Evolutionary conservation across 1,284 basidiomycete genomes (phyloP).

Genomic region (Trichosporon inkin): DNA sequence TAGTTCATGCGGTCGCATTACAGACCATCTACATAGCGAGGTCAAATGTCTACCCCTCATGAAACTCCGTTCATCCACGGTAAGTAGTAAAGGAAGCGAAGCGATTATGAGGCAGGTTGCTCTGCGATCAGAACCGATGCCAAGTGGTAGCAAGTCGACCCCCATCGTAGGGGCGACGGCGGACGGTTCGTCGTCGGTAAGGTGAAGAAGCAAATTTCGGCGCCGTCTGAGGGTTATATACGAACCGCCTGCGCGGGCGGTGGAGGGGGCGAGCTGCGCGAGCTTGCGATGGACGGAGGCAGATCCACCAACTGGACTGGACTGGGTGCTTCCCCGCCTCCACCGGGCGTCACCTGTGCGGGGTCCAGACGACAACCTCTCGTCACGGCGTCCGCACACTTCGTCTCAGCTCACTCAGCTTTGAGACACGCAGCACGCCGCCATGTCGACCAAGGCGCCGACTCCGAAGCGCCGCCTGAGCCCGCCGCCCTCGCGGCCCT

Average conservation of each 20-base stretch:
- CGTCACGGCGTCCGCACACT: background rate
- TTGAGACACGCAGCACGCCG: background rate
- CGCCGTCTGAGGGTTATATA: background rate
- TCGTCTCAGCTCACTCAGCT: background rate
- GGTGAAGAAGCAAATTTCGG: background rate
- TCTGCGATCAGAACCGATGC: slow-evolving; percentile 20
- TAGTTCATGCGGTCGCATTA: background rate
- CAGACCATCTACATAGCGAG: background rate
- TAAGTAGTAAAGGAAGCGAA: slow-evolving; percentile 8
- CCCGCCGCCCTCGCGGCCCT: background rate
- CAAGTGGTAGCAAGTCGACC: background rate
- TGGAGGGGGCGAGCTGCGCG: too few species aligned
- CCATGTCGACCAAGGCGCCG: background rate
- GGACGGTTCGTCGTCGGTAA: slow-evolving; percentile 10
- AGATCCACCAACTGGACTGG: too few species aligned
- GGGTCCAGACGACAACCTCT: background rate
- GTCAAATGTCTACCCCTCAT: slow-evolving; percentile 23
- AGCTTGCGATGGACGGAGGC: too few species aligned
- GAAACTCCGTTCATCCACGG: slow-evolving; percentile 20
- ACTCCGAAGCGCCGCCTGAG: background rate
- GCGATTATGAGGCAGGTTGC: slow-evolving; percentile 24
- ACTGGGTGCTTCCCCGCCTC: background rate
- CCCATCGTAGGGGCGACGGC: slow-evolving; percentile 11
- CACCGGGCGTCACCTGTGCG: slow-evolving; percentile 1
- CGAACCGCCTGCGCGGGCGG: too few species aligned